Conservation (phyloP, 2,329 filamentous ascomycete genomes). For the Mycogone perniciosa region DNA sequence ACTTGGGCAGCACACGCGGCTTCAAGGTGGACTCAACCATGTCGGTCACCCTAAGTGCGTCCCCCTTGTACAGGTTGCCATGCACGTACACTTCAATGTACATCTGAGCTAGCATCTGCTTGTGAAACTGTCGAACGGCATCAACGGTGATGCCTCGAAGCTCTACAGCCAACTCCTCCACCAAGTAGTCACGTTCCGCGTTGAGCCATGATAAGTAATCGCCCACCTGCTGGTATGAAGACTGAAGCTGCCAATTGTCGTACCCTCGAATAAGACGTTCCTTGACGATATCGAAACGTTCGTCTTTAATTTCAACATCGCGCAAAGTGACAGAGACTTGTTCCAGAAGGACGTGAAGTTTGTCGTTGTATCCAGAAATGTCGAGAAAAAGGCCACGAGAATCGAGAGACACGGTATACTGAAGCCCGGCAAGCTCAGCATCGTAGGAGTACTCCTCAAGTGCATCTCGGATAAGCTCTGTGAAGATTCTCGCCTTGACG, state of each 20-base stretch:
- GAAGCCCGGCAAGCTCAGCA: constrained; percentile 83
- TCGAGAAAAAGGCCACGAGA: constrained; percentile 69
- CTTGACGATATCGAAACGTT: constrained; percentile 86
- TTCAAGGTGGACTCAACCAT: constrained; percentile 73
- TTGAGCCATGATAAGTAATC: constrained; percentile 78
- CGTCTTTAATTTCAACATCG: constrained; percentile 75
- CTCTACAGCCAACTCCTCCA: constrained; percentile 73
- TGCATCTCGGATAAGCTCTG: constrained; percentile 80
- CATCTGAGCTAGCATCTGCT: constrained; percentile 72
- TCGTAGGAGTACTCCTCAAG: constrained; percentile 93
- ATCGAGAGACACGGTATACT: constrained; percentile 72
- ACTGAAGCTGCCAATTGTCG: constrained; percentile 80
- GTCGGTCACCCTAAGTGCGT: constrained; percentile 78
- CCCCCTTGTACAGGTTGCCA: constrained; percentile 91
- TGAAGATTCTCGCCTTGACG: constrained; percentile 73
- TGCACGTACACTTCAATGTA: constrained; percentile 85
- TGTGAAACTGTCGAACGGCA: constrained; percentile 70
- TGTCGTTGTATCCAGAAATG: constrained; percentile 92
- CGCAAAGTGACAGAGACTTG: constrained; percentile 81
- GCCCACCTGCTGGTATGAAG: constrained; percentile 82
- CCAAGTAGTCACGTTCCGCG: constrained; percentile 68
- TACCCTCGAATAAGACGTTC: constrained; percentile 72
- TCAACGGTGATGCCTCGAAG: constrained; percentile 67
- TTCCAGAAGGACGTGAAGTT: constrained; percentile 82
- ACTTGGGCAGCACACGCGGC: constrained; percentile 63